Conservation (phyloP, 2,329 filamentous ascomycete genomes). For the Geosmithia flava region DNA sequence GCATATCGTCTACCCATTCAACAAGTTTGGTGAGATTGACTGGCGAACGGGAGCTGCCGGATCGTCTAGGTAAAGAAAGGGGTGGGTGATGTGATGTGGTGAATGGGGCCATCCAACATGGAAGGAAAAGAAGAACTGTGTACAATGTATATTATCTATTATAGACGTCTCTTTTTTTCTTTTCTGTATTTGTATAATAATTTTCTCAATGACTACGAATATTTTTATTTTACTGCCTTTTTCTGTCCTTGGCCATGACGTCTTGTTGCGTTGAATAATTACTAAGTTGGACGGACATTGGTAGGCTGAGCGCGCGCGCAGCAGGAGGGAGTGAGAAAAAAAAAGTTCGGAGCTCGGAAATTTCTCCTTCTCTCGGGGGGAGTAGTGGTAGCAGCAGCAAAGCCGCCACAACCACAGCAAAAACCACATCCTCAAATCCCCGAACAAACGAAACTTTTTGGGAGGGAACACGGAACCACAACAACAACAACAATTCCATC, state of each 20-base stretch:
- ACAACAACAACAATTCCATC: neutral
- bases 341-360: neutral
- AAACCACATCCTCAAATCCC: neutral
- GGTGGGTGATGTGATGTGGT: too few relatives aligned
- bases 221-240: neutral
- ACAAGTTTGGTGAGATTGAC: conserved; percentile 41
- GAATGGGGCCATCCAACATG: too few relatives aligned
- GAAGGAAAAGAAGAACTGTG: neutral
- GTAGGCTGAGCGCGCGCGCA: neutral
- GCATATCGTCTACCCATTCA: conserved; percentile 58
- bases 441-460: neutral
- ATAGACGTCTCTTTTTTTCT: neutral
- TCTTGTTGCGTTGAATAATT: neutral
- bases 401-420: neutral
- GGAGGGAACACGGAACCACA: neutral
- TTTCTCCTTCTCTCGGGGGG: neutral
- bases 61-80: neutral
- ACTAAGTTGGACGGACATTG: neutral
- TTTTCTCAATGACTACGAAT: too few relatives aligned
- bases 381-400: neutral
- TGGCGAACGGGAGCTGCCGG: conserved; percentile 31
- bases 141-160: neutral
- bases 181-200: neutral
- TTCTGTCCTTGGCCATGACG: neutral
- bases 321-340: neutral